Evolutionary conservation across 805 yeast species (phyloP).

Genomic region (Crinitomyces ghanaensis): DNA sequence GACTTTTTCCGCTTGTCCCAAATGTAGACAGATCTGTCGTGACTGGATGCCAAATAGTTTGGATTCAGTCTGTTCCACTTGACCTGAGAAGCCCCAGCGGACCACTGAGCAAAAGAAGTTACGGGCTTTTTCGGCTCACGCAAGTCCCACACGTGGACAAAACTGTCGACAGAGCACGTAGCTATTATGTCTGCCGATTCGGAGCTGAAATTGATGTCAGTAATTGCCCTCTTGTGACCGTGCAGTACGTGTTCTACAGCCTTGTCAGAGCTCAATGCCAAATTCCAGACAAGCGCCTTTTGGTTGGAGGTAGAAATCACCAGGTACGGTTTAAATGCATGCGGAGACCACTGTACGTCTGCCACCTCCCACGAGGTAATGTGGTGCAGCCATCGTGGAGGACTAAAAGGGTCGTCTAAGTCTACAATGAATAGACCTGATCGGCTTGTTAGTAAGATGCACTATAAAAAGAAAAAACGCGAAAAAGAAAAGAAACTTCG

Average conservation of each 20-base stretch:
- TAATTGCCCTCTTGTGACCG: constrained; percentile 84
- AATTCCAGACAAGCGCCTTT: constrained; percentile 90
- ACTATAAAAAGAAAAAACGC: constrained; percentile 1
- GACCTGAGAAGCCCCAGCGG: constrained; percentile 89
- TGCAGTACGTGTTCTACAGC: constrained; percentile 85
- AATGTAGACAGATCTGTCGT: constrained; percentile 63
- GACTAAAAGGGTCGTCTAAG: constrained; percentile 86
- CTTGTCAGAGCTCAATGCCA: constrained; percentile 53
- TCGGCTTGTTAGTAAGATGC: constrained; percentile 35
- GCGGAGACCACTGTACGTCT: constrained; percentile 98
- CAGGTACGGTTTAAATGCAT: constrained; percentile 74
- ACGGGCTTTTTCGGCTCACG: constrained; percentile 63
- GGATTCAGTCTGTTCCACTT: constrained; percentile 81
- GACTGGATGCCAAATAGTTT: constrained; percentile 72
- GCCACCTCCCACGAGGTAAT: constrained; percentile 97
- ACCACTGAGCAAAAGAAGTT: constrained; percentile 81
- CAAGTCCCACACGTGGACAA: constrained; percentile 83
- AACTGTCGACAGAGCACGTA: constrained; percentile 87
- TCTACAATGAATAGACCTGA: constrained; percentile 85
- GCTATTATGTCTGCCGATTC: constrained; percentile 77
- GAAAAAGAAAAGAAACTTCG: background rate
- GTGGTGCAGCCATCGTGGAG: constrained; percentile 90
- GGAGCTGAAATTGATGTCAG: constrained; percentile 91
- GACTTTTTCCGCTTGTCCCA: constrained; percentile 90
- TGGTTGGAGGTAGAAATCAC: constrained; percentile 90